phyloP scores from a whole-genome alignment of 1,284 basidiomycete genomes.

The Rhodotorula sp. region DNA sequence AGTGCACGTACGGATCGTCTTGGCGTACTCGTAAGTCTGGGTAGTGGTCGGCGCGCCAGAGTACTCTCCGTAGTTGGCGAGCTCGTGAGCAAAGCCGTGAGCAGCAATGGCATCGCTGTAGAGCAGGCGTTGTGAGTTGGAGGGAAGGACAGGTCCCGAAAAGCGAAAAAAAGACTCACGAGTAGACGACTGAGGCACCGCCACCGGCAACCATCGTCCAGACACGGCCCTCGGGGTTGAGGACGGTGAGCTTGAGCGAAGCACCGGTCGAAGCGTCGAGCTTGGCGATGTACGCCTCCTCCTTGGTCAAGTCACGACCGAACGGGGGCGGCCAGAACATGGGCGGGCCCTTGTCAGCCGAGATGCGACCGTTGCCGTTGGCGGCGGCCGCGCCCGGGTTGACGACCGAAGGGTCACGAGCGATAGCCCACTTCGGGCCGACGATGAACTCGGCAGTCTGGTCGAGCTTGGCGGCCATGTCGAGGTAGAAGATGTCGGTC shows the following conservation, averaged over 20 bases:
- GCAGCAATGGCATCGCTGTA: slow-evolving; percentile 82
- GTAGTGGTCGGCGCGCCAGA: slow-evolving; percentile 97
- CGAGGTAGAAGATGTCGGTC: slow-evolving; percentile 89
- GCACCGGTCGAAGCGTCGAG: slow-evolving; percentile 96
- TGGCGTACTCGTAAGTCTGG: slow-evolving; percentile 99
- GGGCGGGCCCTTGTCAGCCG: slow-evolving; percentile 89
- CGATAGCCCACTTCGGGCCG: slow-evolving; percentile 97
- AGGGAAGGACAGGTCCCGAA: neutral
- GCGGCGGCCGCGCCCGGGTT: slow-evolving; percentile 54
- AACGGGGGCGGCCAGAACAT: slow-evolving; percentile 68
- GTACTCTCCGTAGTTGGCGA: slow-evolving; percentile 99
- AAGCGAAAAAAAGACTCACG: slow-evolving; percentile 38
- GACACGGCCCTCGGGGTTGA: slow-evolving; percentile 90
- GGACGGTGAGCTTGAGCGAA: slow-evolving; percentile 94
- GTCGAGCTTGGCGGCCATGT: slow-evolving; percentile 99
- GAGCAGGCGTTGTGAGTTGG: neutral
- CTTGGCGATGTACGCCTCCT: slow-evolving; percentile 99
- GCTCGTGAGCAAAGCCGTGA: slow-evolving; percentile 92
- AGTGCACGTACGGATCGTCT: slow-evolving; percentile 76
- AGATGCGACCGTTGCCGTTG: slow-evolving; percentile 57
- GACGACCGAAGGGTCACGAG: slow-evolving; percentile 80
- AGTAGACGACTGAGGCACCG: slow-evolving; percentile 72
- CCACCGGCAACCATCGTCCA: slow-evolving; percentile 99
- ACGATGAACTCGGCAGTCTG: slow-evolving; percentile 97
- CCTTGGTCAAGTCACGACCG: slow-evolving; percentile 96